Percentiles rank a stretch among this genome's conserved stretches.
Conservation (phyloP, 164 flowering plant genomes). For the Taxillus chinensis region DNA sequence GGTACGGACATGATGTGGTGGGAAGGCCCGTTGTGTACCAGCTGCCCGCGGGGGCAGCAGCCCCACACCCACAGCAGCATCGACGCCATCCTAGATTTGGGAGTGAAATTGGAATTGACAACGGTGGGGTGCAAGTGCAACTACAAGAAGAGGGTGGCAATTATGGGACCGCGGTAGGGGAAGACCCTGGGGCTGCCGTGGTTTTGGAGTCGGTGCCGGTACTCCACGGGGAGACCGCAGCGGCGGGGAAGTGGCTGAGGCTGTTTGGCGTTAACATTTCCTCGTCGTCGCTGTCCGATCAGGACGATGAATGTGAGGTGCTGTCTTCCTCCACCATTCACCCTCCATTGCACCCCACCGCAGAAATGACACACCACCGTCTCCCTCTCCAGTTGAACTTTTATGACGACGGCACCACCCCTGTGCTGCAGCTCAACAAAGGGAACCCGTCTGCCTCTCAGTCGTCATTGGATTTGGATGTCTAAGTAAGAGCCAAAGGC, state of each 20-base stretch:
- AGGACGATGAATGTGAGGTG: slow-evolving; percentile 14
- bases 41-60: slow-evolving; percentile 1
- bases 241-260: slow-evolving; percentile 47
- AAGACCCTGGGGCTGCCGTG: slow-evolving; percentile 18
- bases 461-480: neutral
- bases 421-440: neutral
- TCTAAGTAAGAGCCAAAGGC: neutral
- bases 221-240: slow-evolving; percentile 52
- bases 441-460: neutral
- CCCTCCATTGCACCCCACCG: neutral
- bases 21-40: no score
- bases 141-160: slow-evolving; percentile 6
- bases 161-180: neutral
- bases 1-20: no score
- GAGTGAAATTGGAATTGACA: neutral
- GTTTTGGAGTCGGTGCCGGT: slow-evolving; percentile 74
- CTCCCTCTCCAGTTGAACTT: neutral
- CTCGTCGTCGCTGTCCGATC: slow-evolving; percentile 34
- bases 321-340: slow-evolving; percentile 4
- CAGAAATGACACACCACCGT: neutral
- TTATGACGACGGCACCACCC: neutral
- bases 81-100: slow-evolving; percentile 9
- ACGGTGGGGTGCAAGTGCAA: neutral
- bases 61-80: slow-evolving; percentile 14
- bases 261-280: slow-evolving; percentile 89